Conservation (phyloP, 2,329 filamentous ascomycete genomes). For the Corinectria fuckeliana region DNA sequence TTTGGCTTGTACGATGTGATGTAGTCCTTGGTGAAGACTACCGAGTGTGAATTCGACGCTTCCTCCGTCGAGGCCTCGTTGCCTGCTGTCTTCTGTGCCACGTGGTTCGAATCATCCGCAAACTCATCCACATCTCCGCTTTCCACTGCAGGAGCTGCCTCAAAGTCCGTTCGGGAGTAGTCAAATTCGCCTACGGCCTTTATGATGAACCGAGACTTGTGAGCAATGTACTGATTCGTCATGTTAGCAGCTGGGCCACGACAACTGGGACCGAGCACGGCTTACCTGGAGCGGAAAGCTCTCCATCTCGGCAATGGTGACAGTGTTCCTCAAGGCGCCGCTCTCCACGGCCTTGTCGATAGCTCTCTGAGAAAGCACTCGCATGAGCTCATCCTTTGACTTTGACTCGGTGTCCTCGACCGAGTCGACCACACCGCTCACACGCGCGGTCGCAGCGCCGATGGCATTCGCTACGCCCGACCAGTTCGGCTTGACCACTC, state of each 20-base stretch:
- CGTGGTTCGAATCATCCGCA: too few relatives aligned
- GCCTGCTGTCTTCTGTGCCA: too few relatives aligned
- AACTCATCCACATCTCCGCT: too few relatives aligned
- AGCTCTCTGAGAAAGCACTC: constrained; percentile 48
- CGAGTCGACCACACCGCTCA: constrained; percentile 61
- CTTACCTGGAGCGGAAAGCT: constrained; percentile 58
- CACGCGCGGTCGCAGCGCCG: constrained; percentile 66
- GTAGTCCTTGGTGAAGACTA: too few relatives aligned
- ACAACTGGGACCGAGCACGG: too few relatives aligned
- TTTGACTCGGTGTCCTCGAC: constrained; percentile 55
- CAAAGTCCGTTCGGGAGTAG: constrained; percentile 41
- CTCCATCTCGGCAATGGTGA: constrained; percentile 59
- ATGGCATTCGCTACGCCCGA: constrained; percentile 69
- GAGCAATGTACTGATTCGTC: constrained; percentile 55
- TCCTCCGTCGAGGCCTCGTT: too few relatives aligned
- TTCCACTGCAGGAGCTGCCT: too few relatives aligned
- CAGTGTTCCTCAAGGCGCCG: constrained; percentile 52
- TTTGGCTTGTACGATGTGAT: too few relatives aligned
- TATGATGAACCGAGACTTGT: constrained; percentile 64
- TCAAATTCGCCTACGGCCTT: constrained; percentile 66
- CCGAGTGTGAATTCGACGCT: too few relatives aligned
- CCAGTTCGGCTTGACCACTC: constrained; percentile 62
- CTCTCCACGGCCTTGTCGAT: constrained; percentile 52
- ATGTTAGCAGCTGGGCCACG: too few relatives aligned
- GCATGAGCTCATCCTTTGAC: constrained; percentile 45